Conservation (phyloP, 2,329 filamentous ascomycete species). For the Tricladium varicosporioides region DNA sequence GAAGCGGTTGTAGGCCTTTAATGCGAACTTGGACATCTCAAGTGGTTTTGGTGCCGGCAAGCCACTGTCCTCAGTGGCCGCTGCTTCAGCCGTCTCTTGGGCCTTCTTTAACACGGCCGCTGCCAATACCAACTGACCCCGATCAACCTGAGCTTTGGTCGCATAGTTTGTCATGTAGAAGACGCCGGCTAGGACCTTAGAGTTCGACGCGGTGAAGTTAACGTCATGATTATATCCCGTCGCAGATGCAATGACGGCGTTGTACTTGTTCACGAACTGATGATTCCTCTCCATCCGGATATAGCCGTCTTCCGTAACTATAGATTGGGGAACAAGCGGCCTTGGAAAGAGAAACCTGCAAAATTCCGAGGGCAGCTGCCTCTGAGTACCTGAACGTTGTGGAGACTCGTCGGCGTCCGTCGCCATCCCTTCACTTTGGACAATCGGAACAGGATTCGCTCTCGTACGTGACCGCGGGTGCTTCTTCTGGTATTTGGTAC, state of each 20-base stretch:
- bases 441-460: constrained; percentile 4
- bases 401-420: constrained; percentile 7
- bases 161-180: constrained; percentile 16
- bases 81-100: constrained; percentile 8
- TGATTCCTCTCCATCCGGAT: constrained; percentile 12
- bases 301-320: constrained; percentile 11
- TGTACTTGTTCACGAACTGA: constrained; percentile 14
- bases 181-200: constrained; percentile 13
- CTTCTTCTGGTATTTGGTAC: constrained; percentile 16
- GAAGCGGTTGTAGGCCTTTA: constrained; percentile 15
- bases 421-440: constrained; percentile 9
- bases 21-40: constrained; percentile 15
- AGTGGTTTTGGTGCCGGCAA: constrained; percentile 7
- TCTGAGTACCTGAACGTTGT: constrained; percentile 4
- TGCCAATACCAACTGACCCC: constrained; percentile 9
- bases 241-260: constrained; percentile 9
- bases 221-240: constrained; percentile 10
- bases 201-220: constrained; percentile 11
- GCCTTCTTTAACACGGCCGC: constrained; percentile 11
- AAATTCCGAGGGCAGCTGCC: constrained; percentile 1
- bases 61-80: constrained; percentile 6
- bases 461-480: background rate
- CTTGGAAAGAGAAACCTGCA: constrained; percentile 12
- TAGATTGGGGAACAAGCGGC: constrained; percentile 11
- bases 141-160: constrained; percentile 11